Percentiles rank a stretch among this genome's conserved stretches.
These are phyloP conservation scores for Rhypophila decipiens DNA, from an alignment of 495 filamentous ascomycete genomes.

Conservation along the genomic window DNA sequence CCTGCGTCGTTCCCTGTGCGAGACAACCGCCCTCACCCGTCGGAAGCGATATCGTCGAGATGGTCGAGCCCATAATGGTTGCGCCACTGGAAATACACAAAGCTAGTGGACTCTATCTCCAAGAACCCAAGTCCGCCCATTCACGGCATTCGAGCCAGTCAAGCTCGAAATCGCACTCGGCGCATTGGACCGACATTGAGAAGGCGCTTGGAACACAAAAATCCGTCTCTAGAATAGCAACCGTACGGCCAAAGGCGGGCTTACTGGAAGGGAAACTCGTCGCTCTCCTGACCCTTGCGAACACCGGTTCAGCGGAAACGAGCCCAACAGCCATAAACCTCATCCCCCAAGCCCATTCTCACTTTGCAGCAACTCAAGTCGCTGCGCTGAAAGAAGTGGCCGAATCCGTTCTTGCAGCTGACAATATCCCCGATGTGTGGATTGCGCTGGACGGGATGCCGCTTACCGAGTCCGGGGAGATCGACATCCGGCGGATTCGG, in stretches of 20 bases:
- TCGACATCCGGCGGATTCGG: slow-evolving; percentile 36
- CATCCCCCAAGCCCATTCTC: slow-evolving; percentile 27
- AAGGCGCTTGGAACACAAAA: slow-evolving; percentile 16
- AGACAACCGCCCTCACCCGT: slow-evolving; percentile 9
- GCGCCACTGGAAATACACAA: slow-evolving; percentile 15
- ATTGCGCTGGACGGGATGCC: slow-evolving; percentile 40
- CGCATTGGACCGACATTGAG: slow-evolving; percentile 22
- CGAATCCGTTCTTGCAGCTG: slow-evolving; percentile 17
- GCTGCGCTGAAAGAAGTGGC: slow-evolving; percentile 25
- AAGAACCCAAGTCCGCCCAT: slow-evolving; percentile 2
- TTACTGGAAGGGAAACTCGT: slow-evolving; percentile 40
- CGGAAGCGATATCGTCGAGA: slow-evolving; percentile 10
- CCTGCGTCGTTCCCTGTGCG: slow-evolving; percentile 22
- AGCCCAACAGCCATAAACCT: slow-evolving; percentile 28
- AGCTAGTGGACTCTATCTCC: slow-evolving; percentile 10
- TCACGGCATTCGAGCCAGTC: slow-evolving; percentile 16
- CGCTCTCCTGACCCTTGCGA: slow-evolving; percentile 33
- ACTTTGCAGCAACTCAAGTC: slow-evolving; percentile 31
- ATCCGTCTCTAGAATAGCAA: slow-evolving; percentile 29
- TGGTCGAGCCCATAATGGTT: slow-evolving; percentile 14
- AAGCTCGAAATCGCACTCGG: slow-evolving; percentile 10
- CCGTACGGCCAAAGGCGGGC: slow-evolving; percentile 40
- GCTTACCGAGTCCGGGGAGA: slow-evolving; percentile 27
- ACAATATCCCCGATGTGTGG: slow-evolving; percentile 34
- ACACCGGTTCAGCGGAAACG: slow-evolving; percentile 13